Percentiles rank a stretch among this genome's conserved stretches.
These are phyloP conservation scores for Pyrenochaeta sp. DNA, from an alignment of 2,329 filamentous ascomycete genomes.

Conservation along the genomic window DNA sequence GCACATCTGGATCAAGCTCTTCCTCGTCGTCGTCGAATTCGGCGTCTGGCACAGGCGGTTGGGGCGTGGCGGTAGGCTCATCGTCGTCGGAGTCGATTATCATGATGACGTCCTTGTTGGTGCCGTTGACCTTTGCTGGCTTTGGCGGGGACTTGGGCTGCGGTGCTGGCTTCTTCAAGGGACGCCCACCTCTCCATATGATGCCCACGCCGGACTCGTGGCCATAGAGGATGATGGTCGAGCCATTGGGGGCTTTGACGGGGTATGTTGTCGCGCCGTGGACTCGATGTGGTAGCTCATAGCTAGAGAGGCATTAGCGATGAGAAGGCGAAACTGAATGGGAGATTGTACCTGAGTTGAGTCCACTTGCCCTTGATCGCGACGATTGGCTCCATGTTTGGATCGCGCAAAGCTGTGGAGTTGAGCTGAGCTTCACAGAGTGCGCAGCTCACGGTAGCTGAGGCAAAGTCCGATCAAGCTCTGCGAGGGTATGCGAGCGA, in stretches of 20 bases:
- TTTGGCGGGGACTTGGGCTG: conserved; percentile 38
- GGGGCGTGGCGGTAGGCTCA: conserved; percentile 40
- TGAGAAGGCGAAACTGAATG: not conserved
- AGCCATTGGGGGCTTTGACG: conserved; percentile 65
- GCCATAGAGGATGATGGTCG: conserved; percentile 67
- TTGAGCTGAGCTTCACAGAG: not conserved
- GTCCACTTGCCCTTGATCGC: conserved; percentile 40
- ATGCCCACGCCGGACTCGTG: conserved; percentile 65
- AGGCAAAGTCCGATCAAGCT: not conserved
- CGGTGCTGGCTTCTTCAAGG: conserved; percentile 48
- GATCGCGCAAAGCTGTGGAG: conserved; percentile 10
- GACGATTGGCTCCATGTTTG: conserved; percentile 76
- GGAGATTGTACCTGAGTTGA: conserved; percentile 36
- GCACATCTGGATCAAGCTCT: conserved; percentile 64
- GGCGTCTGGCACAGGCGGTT: conserved; percentile 34
- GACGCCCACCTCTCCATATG: conserved; percentile 66
- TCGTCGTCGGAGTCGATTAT: conserved; percentile 66
- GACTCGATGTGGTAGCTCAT: conserved; percentile 66
- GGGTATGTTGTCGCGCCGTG: conserved; percentile 66
- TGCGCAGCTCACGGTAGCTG: not conserved
- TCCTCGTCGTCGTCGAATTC: conserved; percentile 64
- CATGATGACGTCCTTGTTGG: conserved; percentile 57
- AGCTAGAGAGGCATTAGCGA: conserved; percentile 53
- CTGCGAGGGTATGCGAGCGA: too few relatives aligned
- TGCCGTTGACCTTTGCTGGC: conserved; percentile 52